These are phyloP conservation scores for Phylloporus arenicola DNA, from an alignment of 768 basidiomycete genomes.

Conservation along the genomic window DNA sequence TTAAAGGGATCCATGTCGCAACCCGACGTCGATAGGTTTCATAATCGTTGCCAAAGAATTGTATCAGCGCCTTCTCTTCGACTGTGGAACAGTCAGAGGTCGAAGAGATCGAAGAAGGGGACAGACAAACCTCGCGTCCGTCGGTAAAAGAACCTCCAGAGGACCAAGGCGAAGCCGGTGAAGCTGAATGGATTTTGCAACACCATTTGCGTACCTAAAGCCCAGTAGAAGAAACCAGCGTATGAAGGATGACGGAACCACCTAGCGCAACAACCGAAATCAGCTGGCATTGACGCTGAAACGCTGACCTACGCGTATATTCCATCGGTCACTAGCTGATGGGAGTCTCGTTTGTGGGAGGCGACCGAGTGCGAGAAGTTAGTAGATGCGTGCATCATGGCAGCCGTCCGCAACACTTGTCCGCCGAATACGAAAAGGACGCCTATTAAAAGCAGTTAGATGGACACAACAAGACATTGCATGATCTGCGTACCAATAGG, in stretches of 20 bases:
- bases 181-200: conserved; percentile 82
- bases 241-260: conserved; percentile 92
- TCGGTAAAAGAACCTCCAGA: conserved; percentile 84
- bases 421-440: conserved; percentile 58
- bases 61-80: conserved; percentile 74
- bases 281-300: not conserved
- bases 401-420: conserved; percentile 75
- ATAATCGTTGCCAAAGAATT: conserved; percentile 91
- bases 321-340: conserved; percentile 82
- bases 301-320: conserved; percentile 70
- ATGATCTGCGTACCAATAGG: conserved; percentile 43
- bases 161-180: conserved; percentile 53
- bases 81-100: conserved; percentile 39
- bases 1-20: conserved; percentile 85
- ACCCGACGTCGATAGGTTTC: conserved; percentile 67
- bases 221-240: conserved; percentile 97
- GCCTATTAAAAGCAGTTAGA: conserved; percentile 40
- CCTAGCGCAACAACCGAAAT: conserved; percentile 4
- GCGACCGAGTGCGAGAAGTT: conserved; percentile 93
- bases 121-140: conserved; percentile 66
- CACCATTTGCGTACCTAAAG: conserved; percentile 86
- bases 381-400: conserved; percentile 95
- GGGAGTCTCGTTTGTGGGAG: conserved; percentile 62
- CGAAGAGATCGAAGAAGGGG: not conserved
- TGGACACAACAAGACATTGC: not conserved